phyloP scores from a whole-genome alignment of 2,329 filamentous ascomycete genomes.

The Aspergillus luchuensis region DNA sequence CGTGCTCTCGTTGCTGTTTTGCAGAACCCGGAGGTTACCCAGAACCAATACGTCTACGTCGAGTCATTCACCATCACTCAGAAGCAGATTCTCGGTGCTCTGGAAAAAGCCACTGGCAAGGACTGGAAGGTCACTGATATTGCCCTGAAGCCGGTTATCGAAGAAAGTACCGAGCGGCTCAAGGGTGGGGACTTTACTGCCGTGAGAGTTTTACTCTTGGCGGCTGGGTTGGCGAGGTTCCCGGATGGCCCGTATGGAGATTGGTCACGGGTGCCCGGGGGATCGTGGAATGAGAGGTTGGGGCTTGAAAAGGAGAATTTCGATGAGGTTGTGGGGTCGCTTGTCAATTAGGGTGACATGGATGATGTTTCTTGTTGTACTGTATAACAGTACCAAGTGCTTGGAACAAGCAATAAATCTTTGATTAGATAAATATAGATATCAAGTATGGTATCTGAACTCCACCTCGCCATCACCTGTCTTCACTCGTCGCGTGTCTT shows the following conservation, averaged over 20 bases:
- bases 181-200: neutral
- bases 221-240: neutral
- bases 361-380: too few species aligned
- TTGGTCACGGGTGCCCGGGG: neutral
- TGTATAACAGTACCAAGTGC: too few species aligned
- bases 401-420: too few species aligned
- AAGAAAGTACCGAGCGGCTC: neutral
- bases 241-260: neutral
- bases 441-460: slow-evolving; percentile 50
- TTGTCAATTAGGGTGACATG: neutral
- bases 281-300: neutral
- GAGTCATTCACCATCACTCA: neutral
- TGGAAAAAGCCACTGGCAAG: neutral
- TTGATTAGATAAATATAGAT: too few species aligned
- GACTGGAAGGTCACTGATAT: neutral
- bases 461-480: slow-evolving; percentile 53
- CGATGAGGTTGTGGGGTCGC: neutral
- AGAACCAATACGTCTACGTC: neutral
- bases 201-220: neutral
- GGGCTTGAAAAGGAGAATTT: neutral
- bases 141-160: neutral
- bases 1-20: neutral
- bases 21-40: neutral
- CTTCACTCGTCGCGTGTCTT: slow-evolving; percentile 49
- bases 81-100: neutral